These are phyloP conservation scores for Termitomyces sp. DNA, from an alignment of 768 basidiomycete species.

Conservation along the genomic window DNA sequence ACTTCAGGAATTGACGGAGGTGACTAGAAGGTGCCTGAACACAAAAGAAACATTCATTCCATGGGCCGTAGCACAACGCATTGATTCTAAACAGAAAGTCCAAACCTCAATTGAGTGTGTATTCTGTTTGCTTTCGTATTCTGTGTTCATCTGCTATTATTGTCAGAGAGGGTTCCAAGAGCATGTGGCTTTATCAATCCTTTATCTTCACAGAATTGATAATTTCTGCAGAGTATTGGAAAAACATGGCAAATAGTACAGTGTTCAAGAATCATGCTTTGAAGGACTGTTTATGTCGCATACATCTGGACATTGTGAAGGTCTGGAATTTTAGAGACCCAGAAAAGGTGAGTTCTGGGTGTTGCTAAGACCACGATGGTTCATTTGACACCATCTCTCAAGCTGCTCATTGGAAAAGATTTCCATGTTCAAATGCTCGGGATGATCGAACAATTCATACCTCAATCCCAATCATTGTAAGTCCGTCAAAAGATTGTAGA, in stretches of 20 bases:
- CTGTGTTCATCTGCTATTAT: background rate
- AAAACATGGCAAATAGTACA: slow-evolving; percentile 1
- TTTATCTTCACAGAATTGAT: background rate
- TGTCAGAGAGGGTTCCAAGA: background rate
- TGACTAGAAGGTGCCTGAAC: background rate
- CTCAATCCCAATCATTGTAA: background rate
- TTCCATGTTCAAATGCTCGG: background rate
- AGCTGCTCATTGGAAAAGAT: background rate
- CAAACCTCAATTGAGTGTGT: slow-evolving; percentile 1
- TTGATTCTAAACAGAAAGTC: slow-evolving; percentile 2
- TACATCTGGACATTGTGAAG: slow-evolving; percentile 16
- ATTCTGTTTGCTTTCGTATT: background rate
- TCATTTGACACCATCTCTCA: background rate
- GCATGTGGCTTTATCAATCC: background rate
- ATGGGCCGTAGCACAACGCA: slow-evolving; percentile 4
- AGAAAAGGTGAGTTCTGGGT: slow-evolving; percentile 2
- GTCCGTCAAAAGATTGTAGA: background rate
- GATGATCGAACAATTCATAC: background rate
- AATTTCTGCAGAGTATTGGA: slow-evolving; percentile 5
- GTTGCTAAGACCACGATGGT: background rate
- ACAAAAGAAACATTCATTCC: background rate
- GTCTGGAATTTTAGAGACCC: slow-evolving; percentile 23
- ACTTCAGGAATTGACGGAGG: background rate
- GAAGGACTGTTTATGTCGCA: slow-evolving; percentile 6
- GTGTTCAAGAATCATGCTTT: background rate